Evolutionary conservation across 139 green algal genomes (phyloP).

Genomic region (Chlamydomonas incerta): DNA sequence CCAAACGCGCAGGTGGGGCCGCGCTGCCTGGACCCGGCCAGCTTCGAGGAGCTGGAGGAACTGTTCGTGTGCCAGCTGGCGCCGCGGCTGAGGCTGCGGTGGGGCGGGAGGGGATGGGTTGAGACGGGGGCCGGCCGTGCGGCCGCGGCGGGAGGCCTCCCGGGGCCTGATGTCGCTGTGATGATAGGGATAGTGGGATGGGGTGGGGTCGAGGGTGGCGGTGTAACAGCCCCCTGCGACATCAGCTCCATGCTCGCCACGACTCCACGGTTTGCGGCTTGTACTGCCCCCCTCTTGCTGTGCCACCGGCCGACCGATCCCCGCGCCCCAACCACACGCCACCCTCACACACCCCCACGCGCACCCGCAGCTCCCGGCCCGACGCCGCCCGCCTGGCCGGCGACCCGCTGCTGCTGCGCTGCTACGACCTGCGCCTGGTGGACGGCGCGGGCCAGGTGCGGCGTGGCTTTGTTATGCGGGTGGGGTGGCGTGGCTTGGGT

Average conservation of each 20-base stretch:
- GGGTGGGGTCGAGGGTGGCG: too few species aligned
- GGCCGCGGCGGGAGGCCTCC: too few species aligned
- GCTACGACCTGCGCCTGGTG: slow-evolving; percentile 44
- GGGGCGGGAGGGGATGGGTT: too few species aligned
- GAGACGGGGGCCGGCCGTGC: too few species aligned
- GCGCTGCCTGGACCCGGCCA: slow-evolving; percentile 7
- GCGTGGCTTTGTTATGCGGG: too few species aligned
- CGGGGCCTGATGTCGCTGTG: too few species aligned
- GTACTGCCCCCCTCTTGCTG: too few species aligned
- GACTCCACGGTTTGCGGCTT: too few species aligned
- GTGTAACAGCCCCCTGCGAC: too few species aligned
- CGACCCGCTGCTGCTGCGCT: slow-evolving; percentile 40
- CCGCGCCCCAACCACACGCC: neutral
- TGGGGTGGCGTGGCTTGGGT: too few species aligned
- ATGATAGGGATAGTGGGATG: too few species aligned
- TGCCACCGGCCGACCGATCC: neutral
- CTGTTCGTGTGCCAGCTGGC: slow-evolving; percentile 43
- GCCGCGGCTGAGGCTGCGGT: slow-evolving; percentile 21
- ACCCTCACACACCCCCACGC: neutral
- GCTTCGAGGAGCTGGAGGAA: slow-evolving; percentile 52
- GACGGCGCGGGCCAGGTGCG: neutral
- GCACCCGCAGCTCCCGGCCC: slow-evolving; percentile 20
- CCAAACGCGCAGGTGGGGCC: slow-evolving; percentile 31
- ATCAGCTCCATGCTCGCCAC: too few species aligned
- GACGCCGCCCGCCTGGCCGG: slow-evolving; percentile 44